phyloP scores from a whole-genome alignment of 306 rosid genomes.

The Abrus precatorius region DNA sequence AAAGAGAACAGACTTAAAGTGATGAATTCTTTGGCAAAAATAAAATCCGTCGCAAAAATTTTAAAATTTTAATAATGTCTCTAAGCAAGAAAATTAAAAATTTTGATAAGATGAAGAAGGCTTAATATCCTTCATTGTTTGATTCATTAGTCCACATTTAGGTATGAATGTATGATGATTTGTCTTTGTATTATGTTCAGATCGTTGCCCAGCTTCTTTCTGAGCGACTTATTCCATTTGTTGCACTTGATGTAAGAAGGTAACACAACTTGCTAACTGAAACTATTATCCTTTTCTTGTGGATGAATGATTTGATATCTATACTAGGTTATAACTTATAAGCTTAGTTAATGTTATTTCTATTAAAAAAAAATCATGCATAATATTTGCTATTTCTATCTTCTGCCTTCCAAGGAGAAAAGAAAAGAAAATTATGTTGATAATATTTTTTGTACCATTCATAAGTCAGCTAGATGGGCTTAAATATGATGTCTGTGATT shows the following conservation, averaged over 20 bases:
- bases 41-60: too few species aligned
- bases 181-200: slow-evolving; percentile 60
- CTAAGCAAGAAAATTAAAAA: too few species aligned
- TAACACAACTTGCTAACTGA: slow-evolving; percentile 47
- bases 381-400: slow-evolving; percentile 1
- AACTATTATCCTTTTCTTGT: slow-evolving; percentile 34
- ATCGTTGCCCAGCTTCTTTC: slow-evolving; percentile 99
- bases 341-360: slow-evolving; percentile 30
- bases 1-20: too few species aligned
- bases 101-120: too few species aligned
- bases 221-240: slow-evolving; percentile 97
- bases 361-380: slow-evolving; percentile 5
- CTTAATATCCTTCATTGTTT: too few species aligned
- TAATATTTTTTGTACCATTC: background rate
- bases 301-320: slow-evolving; percentile 31
- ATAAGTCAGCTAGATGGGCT: background rate
- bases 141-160: slow-evolving; percentile 3
- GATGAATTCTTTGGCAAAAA: too few species aligned
- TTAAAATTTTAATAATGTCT: too few species aligned
- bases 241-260: slow-evolving; percentile 99
- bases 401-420: slow-evolving; percentile 21
- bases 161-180: slow-evolving; percentile 24
- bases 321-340: background rate
- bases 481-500: slow-evolving; percentile 1
- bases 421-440: background rate